phyloP scores from a whole-genome alignment of 805 yeast genomes.

The Monosporozyma aquatica region DNA sequence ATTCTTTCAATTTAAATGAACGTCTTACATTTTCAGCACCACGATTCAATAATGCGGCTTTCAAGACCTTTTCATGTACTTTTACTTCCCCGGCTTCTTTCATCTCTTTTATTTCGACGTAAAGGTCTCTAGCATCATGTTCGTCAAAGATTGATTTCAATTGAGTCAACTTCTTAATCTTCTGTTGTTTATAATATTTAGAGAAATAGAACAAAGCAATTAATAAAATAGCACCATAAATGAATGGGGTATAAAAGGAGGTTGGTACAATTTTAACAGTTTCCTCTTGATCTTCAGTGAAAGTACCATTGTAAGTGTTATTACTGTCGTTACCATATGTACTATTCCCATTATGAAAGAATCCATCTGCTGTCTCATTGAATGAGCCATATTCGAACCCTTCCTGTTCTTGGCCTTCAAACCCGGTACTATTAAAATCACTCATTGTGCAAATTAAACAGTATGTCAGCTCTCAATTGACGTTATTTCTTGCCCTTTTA shows the following conservation, averaged over 20 bases:
- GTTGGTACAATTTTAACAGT: slow-evolving; percentile 32
- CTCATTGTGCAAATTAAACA: not conserved
- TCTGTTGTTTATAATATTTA: slow-evolving; percentile 53
- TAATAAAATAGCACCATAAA: slow-evolving; percentile 63
- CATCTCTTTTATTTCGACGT: slow-evolving; percentile 45
- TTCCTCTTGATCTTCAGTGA: slow-evolving; percentile 18
- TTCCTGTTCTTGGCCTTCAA: slow-evolving; percentile 1
- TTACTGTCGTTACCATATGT: no score
- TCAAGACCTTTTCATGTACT: slow-evolving; percentile 70
- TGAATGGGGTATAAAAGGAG: slow-evolving; percentile 61
- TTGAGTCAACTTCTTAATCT: slow-evolving; percentile 40
- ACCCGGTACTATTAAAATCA: slow-evolving; percentile 2
- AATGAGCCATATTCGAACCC: not conserved
- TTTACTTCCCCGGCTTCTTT: slow-evolving; percentile 25
- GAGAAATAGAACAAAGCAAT: slow-evolving; percentile 63
- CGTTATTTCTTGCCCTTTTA: not conserved
- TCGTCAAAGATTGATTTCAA: slow-evolving; percentile 68
- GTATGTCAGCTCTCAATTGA: no score
- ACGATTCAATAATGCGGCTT: slow-evolving; percentile 56
- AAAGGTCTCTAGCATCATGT: slow-evolving; percentile 57
- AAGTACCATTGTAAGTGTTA: slow-evolving; percentile 4
- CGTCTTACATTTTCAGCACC: slow-evolving; percentile 87
- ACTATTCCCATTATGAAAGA: slow-evolving; percentile 2
- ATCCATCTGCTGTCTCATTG: slow-evolving; percentile 1
- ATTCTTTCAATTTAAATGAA: slow-evolving; percentile 71